These are phyloP conservation scores for Athelia psychrophila DNA, from an alignment of 1,284 basidiomycete genomes.

Conservation along the genomic window DNA sequence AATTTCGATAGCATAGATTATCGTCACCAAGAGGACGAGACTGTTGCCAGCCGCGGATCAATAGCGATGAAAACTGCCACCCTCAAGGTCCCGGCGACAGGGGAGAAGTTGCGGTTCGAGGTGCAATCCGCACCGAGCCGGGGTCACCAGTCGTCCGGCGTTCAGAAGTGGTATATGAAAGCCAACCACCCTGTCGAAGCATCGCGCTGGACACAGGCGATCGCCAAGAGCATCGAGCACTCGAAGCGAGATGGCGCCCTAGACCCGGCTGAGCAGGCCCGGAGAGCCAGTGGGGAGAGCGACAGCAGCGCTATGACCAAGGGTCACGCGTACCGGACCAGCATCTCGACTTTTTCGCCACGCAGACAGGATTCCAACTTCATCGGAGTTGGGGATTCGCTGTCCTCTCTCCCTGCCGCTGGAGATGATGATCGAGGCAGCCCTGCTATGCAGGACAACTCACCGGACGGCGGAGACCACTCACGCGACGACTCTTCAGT, in stretches of 20 bases:
- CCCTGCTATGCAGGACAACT: constrained; percentile 10
- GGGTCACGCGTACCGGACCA: not conserved
- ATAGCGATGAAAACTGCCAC: constrained; percentile 85
- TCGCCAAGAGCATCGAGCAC: constrained; percentile 75
- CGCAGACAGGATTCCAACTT: not conserved
- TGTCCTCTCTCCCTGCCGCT: not conserved
- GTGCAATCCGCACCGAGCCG: constrained; percentile 64
- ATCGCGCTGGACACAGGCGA: constrained; percentile 80
- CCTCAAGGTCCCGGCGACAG: constrained; percentile 47
- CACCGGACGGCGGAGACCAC: constrained; percentile 31
- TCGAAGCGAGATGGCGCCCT: constrained; percentile 22
- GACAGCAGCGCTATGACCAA: constrained; percentile 17
- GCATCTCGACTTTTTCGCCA: not conserved
- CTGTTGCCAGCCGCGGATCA: constrained; percentile 82
- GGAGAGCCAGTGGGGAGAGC: constrained; percentile 29
- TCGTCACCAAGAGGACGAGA: constrained; percentile 90
- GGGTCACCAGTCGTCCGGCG: constrained; percentile 33
- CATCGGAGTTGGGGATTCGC: not conserved
- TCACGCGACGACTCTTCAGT: constrained; percentile 40
- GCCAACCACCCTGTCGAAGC: constrained; percentile 91
- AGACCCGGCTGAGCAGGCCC: not conserved
- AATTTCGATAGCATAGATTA: constrained; percentile 58
- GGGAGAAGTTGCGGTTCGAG: constrained; percentile 79
- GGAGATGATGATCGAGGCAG: constrained; percentile 11
- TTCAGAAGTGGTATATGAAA: constrained; percentile 87